These are phyloP conservation scores for Amanita muscaria DNA, from an alignment of 768 basidiomycete species.

Conservation along the genomic window DNA sequence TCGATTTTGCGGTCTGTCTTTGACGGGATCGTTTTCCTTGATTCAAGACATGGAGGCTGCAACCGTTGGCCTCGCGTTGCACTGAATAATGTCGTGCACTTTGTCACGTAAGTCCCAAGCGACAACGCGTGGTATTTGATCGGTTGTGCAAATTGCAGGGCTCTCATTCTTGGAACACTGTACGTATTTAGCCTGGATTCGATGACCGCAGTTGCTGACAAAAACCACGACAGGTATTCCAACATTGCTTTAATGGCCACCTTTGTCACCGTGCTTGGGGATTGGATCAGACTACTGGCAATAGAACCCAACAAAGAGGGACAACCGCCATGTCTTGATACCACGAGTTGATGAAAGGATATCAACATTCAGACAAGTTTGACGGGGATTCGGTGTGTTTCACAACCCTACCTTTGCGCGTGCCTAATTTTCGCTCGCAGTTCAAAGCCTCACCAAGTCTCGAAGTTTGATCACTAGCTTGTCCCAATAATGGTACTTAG, in stretches of 20 bases:
- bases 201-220: too few relatives aligned
- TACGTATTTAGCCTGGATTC: not conserved
- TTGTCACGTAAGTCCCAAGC: slow-evolving; percentile 7
- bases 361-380: too few relatives aligned
- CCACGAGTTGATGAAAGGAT: not conserved
- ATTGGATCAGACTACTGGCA: too few relatives aligned
- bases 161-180: slow-evolving; percentile 7
- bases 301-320: not conserved
- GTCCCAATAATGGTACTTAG: too few relatives aligned
- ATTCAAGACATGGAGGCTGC: too few relatives aligned
- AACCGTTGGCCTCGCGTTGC: not conserved
- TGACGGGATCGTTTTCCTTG: too few relatives aligned
- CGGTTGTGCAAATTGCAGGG: not conserved
- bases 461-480: too few relatives aligned
- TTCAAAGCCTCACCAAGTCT: too few relatives aligned
- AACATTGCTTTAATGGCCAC: slow-evolving; percentile 8
- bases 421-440: too few relatives aligned
- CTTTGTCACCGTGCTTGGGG: slow-evolving; percentile 4
- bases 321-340: not conserved
- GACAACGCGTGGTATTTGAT: not conserved
- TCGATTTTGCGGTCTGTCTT: too few relatives aligned
- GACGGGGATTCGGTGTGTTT: too few relatives aligned
- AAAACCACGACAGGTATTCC: slow-evolving; percentile 1
- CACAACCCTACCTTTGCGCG: too few relatives aligned
- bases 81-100: slow-evolving; percentile 4